These are phyloP conservation scores for Clarireedia homoeocarpa DNA, from an alignment of 2,329 filamentous ascomycete genomes.

Conservation along the genomic window DNA sequence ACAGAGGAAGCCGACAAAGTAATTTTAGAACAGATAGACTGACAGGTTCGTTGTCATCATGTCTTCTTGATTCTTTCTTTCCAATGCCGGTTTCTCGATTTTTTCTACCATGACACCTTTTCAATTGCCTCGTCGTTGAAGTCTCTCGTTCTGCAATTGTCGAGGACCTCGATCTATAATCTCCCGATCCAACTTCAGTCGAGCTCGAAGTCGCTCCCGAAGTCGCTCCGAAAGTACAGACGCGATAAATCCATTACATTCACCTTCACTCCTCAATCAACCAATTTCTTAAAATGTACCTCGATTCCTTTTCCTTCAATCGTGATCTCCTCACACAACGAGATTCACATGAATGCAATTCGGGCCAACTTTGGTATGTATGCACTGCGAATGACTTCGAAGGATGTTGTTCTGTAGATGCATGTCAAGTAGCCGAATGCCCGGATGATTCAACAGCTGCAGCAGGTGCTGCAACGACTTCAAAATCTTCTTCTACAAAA, in stretches of 20 bases:
- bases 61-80: no score
- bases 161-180: no score
- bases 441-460: slow-evolving; percentile 2
- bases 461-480: neutral
- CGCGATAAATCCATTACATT: neutral
- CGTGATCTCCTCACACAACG: neutral
- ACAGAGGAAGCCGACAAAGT: no score
- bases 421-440: slow-evolving; percentile 1
- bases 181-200: no score
- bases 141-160: no score
- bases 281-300: slow-evolving; percentile 3
- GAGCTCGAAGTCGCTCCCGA: no score
- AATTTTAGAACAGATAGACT: no score
- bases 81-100: no score
- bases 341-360: neutral
- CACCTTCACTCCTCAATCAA: neutral
- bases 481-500: neutral
- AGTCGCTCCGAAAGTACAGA: no score
- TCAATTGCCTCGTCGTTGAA: no score
- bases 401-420: slow-evolving; percentile 9
- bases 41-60: no score
- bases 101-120: no score
- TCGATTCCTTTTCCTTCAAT: neutral
- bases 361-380: slow-evolving; percentile 3
- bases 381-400: neutral